These are phyloP conservation scores for Lepiota venenata DNA, from an alignment of 768 basidiomycete species.

Conservation along the genomic window DNA sequence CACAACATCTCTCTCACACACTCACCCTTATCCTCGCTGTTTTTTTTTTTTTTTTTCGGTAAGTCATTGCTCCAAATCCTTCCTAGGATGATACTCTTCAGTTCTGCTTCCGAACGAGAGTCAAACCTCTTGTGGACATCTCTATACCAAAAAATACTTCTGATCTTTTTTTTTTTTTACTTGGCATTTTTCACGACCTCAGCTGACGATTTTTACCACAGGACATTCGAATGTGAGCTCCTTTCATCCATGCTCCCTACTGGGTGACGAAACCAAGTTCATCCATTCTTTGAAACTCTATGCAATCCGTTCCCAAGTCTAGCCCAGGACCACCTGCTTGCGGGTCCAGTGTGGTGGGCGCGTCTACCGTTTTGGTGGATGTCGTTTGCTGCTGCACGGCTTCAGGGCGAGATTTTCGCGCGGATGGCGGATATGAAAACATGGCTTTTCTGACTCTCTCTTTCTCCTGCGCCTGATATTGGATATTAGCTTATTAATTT, in stretches of 20 bases:
- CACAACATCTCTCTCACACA: no score
- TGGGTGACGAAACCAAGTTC: constrained; percentile 72
- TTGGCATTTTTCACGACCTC: background rate
- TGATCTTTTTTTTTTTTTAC: constrained; percentile 32
- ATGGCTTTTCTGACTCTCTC: constrained; percentile 59
- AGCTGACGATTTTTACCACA: constrained; percentile 19
- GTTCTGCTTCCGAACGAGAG: constrained; percentile 85
- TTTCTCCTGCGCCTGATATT: background rate
- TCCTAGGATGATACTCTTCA: constrained; percentile 53
- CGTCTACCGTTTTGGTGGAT: constrained; percentile 39
- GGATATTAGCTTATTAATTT: background rate
- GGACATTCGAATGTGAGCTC: constrained; percentile 18
- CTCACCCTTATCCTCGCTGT: background rate
- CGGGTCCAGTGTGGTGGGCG: constrained; percentile 27
- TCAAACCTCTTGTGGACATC: constrained; percentile 75
- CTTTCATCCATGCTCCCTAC: background rate
- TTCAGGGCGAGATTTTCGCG: constrained; percentile 22
- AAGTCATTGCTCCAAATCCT: constrained; percentile 16
- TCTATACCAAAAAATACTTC: constrained; percentile 48
- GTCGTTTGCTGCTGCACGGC: constrained; percentile 43
- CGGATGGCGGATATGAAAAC: constrained; percentile 50
- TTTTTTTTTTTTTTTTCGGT: constrained; percentile 18
- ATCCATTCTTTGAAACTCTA: constrained; percentile 77
- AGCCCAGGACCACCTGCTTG: constrained; percentile 29
- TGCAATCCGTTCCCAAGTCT: constrained; percentile 30